These are phyloP conservation scores for Trametes sanguinea DNA, from an alignment of 768 basidiomycete species.

Conservation along the genomic window DNA sequence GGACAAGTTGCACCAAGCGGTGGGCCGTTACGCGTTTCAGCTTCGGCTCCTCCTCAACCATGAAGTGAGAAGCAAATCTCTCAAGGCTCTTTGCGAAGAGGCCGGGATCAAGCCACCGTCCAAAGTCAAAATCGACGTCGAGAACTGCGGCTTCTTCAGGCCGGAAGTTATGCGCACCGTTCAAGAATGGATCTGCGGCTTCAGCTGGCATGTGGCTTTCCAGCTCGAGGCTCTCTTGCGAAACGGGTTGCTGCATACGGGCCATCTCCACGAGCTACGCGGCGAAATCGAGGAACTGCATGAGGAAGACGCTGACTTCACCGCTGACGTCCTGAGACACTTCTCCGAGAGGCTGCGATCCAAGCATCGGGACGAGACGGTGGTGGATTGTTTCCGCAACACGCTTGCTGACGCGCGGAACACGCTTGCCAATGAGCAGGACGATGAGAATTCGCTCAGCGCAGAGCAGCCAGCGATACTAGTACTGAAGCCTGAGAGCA, in stretches of 20 bases:
- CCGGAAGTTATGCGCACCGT: constrained; percentile 47
- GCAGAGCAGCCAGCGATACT: constrained; percentile 8
- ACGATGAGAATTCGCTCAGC: constrained; percentile 1
- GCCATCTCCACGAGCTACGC: constrained; percentile 52
- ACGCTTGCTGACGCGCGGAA: constrained; percentile 25
- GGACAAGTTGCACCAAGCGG: constrained; percentile 52
- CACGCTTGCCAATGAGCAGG: not conserved
- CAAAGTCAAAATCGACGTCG: constrained; percentile 47
- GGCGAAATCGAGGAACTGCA: constrained; percentile 46
- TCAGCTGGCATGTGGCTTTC: constrained; percentile 71
- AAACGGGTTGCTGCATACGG: constrained; percentile 61
- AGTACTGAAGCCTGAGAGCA: not conserved
- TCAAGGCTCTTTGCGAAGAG: constrained; percentile 54
- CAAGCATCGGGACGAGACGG: constrained; percentile 43
- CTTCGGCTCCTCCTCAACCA: constrained; percentile 58
- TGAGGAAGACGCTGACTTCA: constrained; percentile 34
- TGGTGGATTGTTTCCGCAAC: constrained; percentile 49
- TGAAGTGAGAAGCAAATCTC: constrained; percentile 47
- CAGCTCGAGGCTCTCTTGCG: constrained; percentile 72
- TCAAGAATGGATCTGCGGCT: constrained; percentile 42
- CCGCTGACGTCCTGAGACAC: constrained; percentile 53
- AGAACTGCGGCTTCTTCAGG: constrained; percentile 51
- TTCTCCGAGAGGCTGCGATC: constrained; percentile 52
- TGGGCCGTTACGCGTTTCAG: constrained; percentile 72
- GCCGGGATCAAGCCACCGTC: constrained; percentile 43